Percentiles rank a stretch among this genome's conserved stretches.
Evolutionary conservation across 2,329 filamentous ascomycete genomes (phyloP).

Genomic region (Fusarium drepaniforme): DNA sequence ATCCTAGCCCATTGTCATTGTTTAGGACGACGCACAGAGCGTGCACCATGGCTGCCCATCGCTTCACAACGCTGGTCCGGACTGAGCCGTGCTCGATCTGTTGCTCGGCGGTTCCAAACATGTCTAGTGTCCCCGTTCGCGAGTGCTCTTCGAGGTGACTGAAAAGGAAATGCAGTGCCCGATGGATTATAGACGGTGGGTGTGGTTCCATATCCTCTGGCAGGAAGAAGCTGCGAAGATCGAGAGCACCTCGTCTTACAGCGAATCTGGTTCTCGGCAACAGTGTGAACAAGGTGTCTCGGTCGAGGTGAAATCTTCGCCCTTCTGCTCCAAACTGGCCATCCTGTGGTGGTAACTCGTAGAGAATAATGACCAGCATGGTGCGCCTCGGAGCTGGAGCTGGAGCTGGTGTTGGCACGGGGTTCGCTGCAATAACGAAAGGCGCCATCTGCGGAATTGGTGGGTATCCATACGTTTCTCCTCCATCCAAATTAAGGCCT

Average conservation of each 20-base stretch:
- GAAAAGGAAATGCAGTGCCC: slow-evolving; percentile 35
- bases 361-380: slow-evolving; percentile 22
- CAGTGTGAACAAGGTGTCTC: slow-evolving; percentile 10
- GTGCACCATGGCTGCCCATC: slow-evolving; percentile 33
- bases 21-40: slow-evolving; percentile 46
- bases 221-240: slow-evolving; percentile 25
- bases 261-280: slow-evolving; percentile 29
- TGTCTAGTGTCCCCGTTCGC: slow-evolving; percentile 23
- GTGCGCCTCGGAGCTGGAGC: slow-evolving; percentile 12
- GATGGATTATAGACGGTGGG: slow-evolving; percentile 15
- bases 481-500: not conserved
- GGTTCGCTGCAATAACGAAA: not conserved
- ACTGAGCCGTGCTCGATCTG: slow-evolving; percentile 17
- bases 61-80: slow-evolving; percentile 3
- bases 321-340: slow-evolving; percentile 15
- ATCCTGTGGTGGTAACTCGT: slow-evolving; percentile 8
- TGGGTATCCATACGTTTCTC: not conserved
- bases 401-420: not conserved
- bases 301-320: slow-evolving; percentile 23
- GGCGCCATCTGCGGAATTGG: not conserved
- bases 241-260: slow-evolving; percentile 22
- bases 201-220: slow-evolving; percentile 1
- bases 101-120: slow-evolving; percentile 28
- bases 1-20: slow-evolving; percentile 43
- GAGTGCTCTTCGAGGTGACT: slow-evolving; percentile 27